Evolutionary conservation across 2,329 filamentous ascomycete species (phyloP), one percentile per base, ranked within the genome.

Genomic region (Rhinocladiella similis): DNA sequence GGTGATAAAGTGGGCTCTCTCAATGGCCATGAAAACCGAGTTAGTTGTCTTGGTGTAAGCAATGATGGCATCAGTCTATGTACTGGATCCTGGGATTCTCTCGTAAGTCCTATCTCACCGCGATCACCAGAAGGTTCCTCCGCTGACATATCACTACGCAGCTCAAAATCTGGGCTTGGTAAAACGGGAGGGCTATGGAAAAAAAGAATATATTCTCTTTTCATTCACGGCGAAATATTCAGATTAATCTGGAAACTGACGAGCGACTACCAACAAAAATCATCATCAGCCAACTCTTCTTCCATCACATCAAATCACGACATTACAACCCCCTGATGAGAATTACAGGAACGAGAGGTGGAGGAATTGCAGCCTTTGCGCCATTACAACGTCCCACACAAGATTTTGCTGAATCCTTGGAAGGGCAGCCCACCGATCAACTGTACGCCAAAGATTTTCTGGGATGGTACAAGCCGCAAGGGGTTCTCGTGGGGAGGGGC

Each of bases 61-160:
- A 97, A 97, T 75, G 94, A 99, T 72, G 94, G 93, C 62, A 96
- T 97, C 80, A 97, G 93, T 80, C 82, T 99, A 79, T 97, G 94
- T 84, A 99, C 94, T 70, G 94, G 94, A 75, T 99, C 94, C 66
- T 99, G 94, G 94, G 94, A 99, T 79, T 97, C 94, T 69, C 83
- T 96, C 82, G 94, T 97, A 84, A 79, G 91, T 83, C 13, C 22
- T 25, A 36, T 45, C 47, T 53, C 35, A 38, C 35, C 38, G 39
- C 43, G 3, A 16, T 46, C 20, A 18, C 19, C 35, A 14, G n/a
- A 46, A 39, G 39, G 38, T 16, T 39, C 29, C 29, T 12, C 10
- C 10, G 62, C 63, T 71, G 75, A 61, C 29, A 16, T 5, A 69
- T 77, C 70, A 57, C 54, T 53, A 14, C 69, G 59, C 62, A 92